Percentiles rank a stretch among this genome's conserved stretches.
Conservation (phyloP, 1,284 basidiomycete species). For the Apiotrichum siamense region DNA sequence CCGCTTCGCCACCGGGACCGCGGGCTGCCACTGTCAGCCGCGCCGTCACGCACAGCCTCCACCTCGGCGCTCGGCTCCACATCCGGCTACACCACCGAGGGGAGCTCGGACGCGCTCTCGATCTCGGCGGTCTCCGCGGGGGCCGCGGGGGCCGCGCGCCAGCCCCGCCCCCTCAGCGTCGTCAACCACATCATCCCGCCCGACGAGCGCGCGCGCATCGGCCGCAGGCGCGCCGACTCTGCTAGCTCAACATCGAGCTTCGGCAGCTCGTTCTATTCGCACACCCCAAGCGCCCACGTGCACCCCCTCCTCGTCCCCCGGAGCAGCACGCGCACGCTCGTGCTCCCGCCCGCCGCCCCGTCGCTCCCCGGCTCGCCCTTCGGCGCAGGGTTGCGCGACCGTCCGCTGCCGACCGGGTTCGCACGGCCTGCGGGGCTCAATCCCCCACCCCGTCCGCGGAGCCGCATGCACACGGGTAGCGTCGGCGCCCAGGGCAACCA, state of each 20-base stretch:
- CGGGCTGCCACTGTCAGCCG: too few relatives aligned
- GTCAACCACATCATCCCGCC: constrained; percentile 17
- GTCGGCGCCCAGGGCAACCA: too few relatives aligned
- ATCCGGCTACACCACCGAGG: too few relatives aligned
- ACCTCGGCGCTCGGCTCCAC: too few relatives aligned
- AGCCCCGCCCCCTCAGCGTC: background rate
- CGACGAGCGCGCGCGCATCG: constrained; percentile 12
- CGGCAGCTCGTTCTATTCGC: too few relatives aligned
- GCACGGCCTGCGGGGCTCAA: background rate
- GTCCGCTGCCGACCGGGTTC: background rate
- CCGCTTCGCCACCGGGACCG: too few relatives aligned
- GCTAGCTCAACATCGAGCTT: too few relatives aligned
- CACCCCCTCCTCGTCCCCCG: background rate
- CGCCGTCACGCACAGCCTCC: too few relatives aligned
- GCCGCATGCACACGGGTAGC: too few relatives aligned
- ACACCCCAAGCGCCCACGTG: too few relatives aligned
- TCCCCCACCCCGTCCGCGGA: background rate
- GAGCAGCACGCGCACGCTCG: background rate
- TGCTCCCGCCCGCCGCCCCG: background rate
- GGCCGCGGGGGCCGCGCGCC: too few relatives aligned
- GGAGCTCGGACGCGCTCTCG: too few relatives aligned
- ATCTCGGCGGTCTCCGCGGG: background rate
- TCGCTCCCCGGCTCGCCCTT: background rate
- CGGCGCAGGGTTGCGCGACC: background rate
- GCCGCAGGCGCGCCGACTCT: background rate